phyloP scores from a whole-genome alignment of 2,329 filamentous ascomycete species.

The Dactylellina haptotyla region DNA sequence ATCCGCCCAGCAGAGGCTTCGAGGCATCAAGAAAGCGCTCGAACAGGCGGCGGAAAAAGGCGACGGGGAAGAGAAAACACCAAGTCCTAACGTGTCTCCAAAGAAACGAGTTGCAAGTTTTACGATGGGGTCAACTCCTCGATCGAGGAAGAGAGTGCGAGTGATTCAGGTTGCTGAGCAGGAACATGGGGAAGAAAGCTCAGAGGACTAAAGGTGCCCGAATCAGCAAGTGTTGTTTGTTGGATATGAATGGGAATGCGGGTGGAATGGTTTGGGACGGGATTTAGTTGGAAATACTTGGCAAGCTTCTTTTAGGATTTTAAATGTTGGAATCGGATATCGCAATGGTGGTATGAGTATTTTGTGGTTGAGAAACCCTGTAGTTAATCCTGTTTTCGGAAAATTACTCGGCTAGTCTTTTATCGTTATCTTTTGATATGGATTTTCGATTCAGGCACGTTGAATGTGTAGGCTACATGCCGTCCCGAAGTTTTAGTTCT shows the following conservation, averaged over 20 bases:
- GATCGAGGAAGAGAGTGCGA: not conserved
- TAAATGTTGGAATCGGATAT: not conserved
- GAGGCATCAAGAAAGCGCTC: slow-evolving; percentile 4
- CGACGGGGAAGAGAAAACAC: not conserved
- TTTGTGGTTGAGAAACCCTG: too few relatives aligned
- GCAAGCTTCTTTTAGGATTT: not conserved
- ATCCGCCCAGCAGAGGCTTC: not conserved
- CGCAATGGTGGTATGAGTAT: not conserved
- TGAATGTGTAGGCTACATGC: too few relatives aligned
- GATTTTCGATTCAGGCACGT: too few relatives aligned
- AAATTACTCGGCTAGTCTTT: too few relatives aligned
- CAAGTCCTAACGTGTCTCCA: not conserved
- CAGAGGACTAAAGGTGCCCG: not conserved
- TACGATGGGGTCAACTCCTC: not conserved
- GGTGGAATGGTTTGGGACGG: too few relatives aligned
- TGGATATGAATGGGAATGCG: too few relatives aligned
- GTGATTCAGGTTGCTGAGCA: not conserved
- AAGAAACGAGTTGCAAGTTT: not conserved
- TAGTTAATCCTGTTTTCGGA: too few relatives aligned
- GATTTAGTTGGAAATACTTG: not conserved
- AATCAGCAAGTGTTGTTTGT: not conserved
- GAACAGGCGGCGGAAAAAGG: not conserved
- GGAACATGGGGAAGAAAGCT: not conserved
- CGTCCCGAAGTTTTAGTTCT: too few relatives aligned
- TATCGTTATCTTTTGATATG: too few relatives aligned